A percentile compares a stretch with the other conserved stretches of the same genome.
Conservation (phyloP, 257 asterid species). For the Ehretia macrophylla region DNA sequence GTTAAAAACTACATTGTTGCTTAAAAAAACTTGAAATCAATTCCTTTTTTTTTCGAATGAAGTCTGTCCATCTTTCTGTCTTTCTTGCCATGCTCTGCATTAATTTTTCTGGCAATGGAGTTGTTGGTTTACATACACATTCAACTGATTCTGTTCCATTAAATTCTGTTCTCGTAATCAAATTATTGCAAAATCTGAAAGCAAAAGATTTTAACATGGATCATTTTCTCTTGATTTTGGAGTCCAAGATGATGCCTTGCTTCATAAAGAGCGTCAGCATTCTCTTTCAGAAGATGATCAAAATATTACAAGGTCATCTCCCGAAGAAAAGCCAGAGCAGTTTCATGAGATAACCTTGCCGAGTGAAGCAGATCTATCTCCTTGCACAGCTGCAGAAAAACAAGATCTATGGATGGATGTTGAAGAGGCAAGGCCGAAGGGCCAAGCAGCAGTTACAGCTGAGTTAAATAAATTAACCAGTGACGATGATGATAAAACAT, state of each 20-base stretch:
- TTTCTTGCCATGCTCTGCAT: too few relatives aligned
- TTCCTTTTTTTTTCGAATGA: too few relatives aligned
- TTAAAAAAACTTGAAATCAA: too few relatives aligned
- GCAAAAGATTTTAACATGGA: too few relatives aligned
- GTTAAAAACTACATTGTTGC: too few relatives aligned
- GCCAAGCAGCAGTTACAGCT: not conserved
- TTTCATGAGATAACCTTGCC: not conserved
- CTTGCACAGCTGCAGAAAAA: not conserved
- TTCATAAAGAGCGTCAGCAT: not conserved
- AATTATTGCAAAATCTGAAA: too few relatives aligned
- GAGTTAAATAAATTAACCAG: conserved; percentile 17
- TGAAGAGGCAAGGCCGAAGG: conserved; percentile 5
- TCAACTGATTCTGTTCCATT: conserved; percentile 1
- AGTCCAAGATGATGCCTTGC: not conserved
- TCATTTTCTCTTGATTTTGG: not conserved
- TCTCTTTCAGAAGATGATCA: not conserved
- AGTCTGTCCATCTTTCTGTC: too few relatives aligned
- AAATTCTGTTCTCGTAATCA: conserved; percentile 8
- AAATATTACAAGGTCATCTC: not conserved
- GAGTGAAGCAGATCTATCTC: not conserved
- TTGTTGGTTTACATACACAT: not conserved
- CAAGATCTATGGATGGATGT: not conserved
- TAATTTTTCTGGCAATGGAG: not conserved
- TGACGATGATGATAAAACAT: conserved; percentile 16
- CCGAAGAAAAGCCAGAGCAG: not conserved